phyloP scores from a whole-genome alignment of 805 yeast genomes.

The Phaffomyces antillensis region DNA sequence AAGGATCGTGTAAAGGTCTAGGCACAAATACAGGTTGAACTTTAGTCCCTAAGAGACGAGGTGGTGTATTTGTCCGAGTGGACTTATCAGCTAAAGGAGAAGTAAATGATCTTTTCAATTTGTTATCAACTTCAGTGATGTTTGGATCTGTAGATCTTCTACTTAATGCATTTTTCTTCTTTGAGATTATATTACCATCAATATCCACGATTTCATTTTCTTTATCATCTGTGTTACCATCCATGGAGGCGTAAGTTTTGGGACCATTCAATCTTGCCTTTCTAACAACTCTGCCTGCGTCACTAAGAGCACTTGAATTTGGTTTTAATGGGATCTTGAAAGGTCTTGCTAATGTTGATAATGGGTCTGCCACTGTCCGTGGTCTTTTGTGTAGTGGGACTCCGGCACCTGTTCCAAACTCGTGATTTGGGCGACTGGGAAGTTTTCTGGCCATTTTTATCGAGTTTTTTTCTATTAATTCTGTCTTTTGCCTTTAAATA shows the following conservation, averaged over 20 bases:
- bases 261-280: conserved; percentile 31
- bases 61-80: conserved; percentile 32
- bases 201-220: conserved; percentile 30
- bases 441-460: conserved; percentile 29
- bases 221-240: conserved; percentile 21
- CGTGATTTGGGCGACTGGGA: conserved; percentile 37
- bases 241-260: conserved; percentile 35
- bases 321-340: conserved; percentile 56
- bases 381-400: conserved; percentile 50
- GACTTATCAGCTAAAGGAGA: conserved; percentile 48
- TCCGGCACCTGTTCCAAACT: conserved; percentile 66
- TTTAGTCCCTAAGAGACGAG: conserved; percentile 82
- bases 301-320: conserved; percentile 19
- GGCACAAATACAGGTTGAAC: conserved; percentile 69
- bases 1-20: conserved; percentile 90
- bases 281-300: conserved; percentile 19
- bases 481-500: background rate
- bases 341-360: conserved; percentile 51
- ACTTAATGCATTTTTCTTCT: conserved; percentile 50
- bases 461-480: no score
- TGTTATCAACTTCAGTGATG: conserved; percentile 29
- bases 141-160: conserved; percentile 39
- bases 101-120: conserved; percentile 42
- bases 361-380: conserved; percentile 45
- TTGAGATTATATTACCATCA: conserved; percentile 25